Conservation (phyloP, 2,329 filamentous ascomycete genomes). For the Pseudopithomyces maydicus region DNA sequence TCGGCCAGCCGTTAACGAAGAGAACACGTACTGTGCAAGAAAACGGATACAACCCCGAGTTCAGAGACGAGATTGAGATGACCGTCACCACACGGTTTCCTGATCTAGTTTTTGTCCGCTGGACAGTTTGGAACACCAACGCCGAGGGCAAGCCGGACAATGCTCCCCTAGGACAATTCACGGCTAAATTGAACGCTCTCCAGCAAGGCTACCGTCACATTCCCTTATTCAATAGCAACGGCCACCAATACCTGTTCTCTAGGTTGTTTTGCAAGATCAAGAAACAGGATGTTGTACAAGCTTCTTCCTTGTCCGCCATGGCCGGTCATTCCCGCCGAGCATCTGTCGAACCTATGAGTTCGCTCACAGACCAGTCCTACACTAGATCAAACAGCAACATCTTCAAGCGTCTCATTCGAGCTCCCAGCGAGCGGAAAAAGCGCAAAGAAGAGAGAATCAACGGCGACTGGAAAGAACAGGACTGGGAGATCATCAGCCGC, state of each 20-base stretch:
- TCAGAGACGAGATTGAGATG: conserved; percentile 79
- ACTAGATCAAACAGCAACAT: conserved; percentile 39
- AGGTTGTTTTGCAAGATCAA: conserved; percentile 90
- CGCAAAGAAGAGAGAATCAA: conserved; percentile 37
- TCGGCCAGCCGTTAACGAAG: conserved; percentile 74
- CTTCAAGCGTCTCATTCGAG: conserved; percentile 51
- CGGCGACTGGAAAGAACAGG: conserved; percentile 40
- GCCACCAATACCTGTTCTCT: conserved; percentile 93
- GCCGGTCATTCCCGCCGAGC: conserved; percentile 29
- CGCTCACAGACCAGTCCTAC: conserved; percentile 37
- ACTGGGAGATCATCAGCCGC: conserved; percentile 39
- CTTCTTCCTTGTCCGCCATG: conserved; percentile 32
- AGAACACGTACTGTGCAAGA: conserved; percentile 80
- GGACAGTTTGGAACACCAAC: conserved; percentile 83
- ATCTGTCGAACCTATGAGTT: conserved; percentile 33
- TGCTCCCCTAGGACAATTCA: conserved; percentile 82
- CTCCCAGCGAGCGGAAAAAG: conserved; percentile 49
- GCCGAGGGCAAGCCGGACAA: conserved; percentile 70
- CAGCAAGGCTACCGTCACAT: conserved; percentile 93
- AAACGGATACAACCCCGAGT: conserved; percentile 93
- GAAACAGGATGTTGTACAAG: conserved; percentile 59
- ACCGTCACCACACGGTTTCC: conserved; percentile 92
- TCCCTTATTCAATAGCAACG: conserved; percentile 84
- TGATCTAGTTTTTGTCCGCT: conserved; percentile 90
- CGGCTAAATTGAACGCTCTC: conserved; percentile 85